Evolutionary conservation across 1,284 basidiomycete genomes (phyloP).

Genomic region (Trichosporon inkin): DNA sequence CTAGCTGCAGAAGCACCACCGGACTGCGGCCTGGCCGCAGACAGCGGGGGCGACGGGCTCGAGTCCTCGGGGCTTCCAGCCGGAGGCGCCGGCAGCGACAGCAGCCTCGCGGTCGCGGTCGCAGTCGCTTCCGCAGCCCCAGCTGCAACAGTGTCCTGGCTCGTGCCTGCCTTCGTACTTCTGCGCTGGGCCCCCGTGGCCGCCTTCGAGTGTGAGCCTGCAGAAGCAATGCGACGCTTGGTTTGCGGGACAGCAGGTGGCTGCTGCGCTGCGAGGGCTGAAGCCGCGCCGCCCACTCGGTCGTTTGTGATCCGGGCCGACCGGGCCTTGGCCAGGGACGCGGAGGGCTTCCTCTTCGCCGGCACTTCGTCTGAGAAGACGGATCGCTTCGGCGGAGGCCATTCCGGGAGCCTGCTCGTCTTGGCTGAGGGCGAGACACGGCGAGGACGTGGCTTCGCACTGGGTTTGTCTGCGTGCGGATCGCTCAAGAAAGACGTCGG

Average conservation of each 20-base stretch:
- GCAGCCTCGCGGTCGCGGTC: not conserved
- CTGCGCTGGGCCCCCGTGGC: not conserved
- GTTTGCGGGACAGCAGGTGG: not conserved
- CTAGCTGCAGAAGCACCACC: too few species aligned
- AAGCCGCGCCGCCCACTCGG: too few species aligned
- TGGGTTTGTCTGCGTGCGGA: too few species aligned
- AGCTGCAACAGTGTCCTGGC: not conserved
- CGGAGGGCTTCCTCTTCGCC: not conserved
- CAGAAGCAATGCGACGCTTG: not conserved
- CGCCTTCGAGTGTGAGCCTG: not conserved
- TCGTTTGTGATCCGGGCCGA: not conserved
- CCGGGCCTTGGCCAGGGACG: not conserved
- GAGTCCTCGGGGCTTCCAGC: too few species aligned
- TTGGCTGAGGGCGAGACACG: not conserved
- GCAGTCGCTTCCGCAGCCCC: not conserved
- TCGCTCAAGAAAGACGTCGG: too few species aligned
- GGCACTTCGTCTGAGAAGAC: not conserved
- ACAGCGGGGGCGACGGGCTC: too few species aligned
- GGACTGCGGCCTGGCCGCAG: too few species aligned
- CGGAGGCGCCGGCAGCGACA: too few species aligned
- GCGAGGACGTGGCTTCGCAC: not conserved
- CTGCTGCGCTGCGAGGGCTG: too few species aligned
- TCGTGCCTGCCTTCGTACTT: too few species aligned
- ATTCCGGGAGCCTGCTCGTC: not conserved
- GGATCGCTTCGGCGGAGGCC: not conserved